phyloP scores from a whole-genome alignment of 345 rosid genomes.

The Hirschfeldia incana region DNA sequence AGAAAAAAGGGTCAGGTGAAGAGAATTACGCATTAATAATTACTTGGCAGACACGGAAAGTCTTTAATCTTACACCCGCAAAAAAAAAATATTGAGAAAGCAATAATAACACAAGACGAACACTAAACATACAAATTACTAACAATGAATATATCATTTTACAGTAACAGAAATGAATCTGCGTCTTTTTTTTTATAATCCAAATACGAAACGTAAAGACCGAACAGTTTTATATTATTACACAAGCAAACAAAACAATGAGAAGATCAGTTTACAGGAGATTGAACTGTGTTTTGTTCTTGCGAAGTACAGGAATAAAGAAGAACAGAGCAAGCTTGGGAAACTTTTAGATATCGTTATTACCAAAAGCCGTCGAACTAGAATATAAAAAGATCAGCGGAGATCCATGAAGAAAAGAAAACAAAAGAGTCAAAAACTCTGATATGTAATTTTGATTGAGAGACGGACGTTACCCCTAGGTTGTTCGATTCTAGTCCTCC shows the following conservation, averaged over 20 bases:
- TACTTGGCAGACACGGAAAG: constrained; percentile 36
- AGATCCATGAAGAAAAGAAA: neutral
- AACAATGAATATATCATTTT: neutral
- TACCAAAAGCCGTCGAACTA: neutral
- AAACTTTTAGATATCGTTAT: constrained; percentile 17
- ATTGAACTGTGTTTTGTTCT: neutral
- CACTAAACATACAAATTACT: neutral
- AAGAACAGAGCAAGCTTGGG: neutral
- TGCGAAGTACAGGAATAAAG: neutral
- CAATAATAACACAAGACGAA: neutral
- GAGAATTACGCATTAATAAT: constrained; percentile 28
- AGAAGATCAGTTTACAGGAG: neutral
- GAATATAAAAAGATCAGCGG: neutral
- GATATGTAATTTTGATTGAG: neutral
- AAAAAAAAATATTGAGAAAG: neutral
- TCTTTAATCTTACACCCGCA: neutral
- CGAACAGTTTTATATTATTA: neutral
- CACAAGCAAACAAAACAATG: neutral
- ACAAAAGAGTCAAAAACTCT: neutral
- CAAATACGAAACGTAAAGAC: neutral
- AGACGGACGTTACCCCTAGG: constrained; percentile 13
- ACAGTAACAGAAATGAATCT: constrained; percentile 4
- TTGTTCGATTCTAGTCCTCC: neutral
- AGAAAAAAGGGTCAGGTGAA: neutral
- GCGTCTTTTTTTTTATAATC: neutral